Evolutionary conservation across 2,329 filamentous ascomycete species (phyloP), one percentile per base, ranked within the genome.

Genomic region (Eutypella sp.): DNA sequence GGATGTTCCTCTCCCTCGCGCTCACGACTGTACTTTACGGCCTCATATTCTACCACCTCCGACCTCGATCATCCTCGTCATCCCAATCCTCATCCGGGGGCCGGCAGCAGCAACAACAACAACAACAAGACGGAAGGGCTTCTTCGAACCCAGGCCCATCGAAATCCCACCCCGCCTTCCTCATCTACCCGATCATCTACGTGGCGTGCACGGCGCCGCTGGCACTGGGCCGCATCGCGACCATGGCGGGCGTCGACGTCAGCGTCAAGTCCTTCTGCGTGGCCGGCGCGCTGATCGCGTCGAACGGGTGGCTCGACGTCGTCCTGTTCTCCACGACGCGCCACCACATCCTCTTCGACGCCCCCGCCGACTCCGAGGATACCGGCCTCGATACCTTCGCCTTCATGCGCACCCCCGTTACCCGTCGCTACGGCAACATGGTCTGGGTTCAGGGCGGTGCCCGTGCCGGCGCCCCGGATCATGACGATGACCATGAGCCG

Each of bases 111-210:
- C 20, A 39, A 22, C 47, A 56, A 54, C 4, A 49, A 39, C 36
- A 39, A 19, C 20, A 39, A 22, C 20, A 24, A 11, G 36, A 24
- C 18, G 13, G 36, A 23, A 5, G n/a, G n/a, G 11, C n/a, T 22
- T 15, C 9, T 15, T 9, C 36, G 20, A 5, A 3, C 11, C 2
- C 4, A 10, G 19, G 18, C 11, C 23, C 36, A 13, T 37, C 34
- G 9, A 23, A 19, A 7, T 39, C 36, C 5, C 72, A 76, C 48
- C 73, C 72, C 5, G 71, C 78, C 8, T 81, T 86, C 50, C 79
- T 85, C 24, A 70, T 85, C 7, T 88, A 88, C 49, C 84, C 84
- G 0, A 57, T 84, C 52, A 82, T 87, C 51, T 87, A 87, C 59
- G 73, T 85, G 6, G 55, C 84, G n/a, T 84, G 84, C 58, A 87